phyloP scores from a whole-genome alignment of 176 grass and related monocot genomes.

The Elaeis guineensis region DNA sequence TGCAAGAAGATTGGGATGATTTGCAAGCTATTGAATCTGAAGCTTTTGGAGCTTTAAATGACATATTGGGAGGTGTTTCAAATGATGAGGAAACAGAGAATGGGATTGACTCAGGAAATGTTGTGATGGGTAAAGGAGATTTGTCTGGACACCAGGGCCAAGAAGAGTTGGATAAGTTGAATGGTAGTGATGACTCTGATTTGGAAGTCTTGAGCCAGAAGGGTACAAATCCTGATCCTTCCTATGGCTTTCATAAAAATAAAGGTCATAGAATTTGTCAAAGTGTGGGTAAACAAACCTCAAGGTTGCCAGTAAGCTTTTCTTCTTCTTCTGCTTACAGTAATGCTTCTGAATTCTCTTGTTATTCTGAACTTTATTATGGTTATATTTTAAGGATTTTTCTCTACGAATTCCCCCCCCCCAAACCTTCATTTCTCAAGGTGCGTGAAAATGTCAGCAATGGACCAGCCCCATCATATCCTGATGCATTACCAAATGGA shows the following conservation, averaged over 20 bases:
- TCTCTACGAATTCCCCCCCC: not conserved
- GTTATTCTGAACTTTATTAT: not conserved
- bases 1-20: constrained; percentile 74
- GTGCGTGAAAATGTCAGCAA: constrained; percentile 18
- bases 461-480: constrained; percentile 25
- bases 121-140: constrained; percentile 12
- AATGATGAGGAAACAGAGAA: constrained; percentile 21
- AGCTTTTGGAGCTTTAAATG: constrained; percentile 67
- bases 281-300: constrained; percentile 18
- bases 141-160: not conserved
- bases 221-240: not conserved
- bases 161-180: not conserved
- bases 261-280: constrained; percentile 9
- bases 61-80: constrained; percentile 36
- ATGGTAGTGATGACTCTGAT: constrained; percentile 34
- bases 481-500: constrained; percentile 13
- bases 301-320: constrained; percentile 35
- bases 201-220: constrained; percentile 32
- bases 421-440: constrained; percentile 28
- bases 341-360: too few relatives aligned
- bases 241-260: constrained; percentile 18
- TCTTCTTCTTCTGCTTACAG: not conserved
- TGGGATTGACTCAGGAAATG: not conserved
- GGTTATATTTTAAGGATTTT: not conserved
- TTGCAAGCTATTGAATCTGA: constrained; percentile 68